phyloP scores from a whole-genome alignment of 352 stramenopile species.

The Aphanomyces stellatus region DNA sequence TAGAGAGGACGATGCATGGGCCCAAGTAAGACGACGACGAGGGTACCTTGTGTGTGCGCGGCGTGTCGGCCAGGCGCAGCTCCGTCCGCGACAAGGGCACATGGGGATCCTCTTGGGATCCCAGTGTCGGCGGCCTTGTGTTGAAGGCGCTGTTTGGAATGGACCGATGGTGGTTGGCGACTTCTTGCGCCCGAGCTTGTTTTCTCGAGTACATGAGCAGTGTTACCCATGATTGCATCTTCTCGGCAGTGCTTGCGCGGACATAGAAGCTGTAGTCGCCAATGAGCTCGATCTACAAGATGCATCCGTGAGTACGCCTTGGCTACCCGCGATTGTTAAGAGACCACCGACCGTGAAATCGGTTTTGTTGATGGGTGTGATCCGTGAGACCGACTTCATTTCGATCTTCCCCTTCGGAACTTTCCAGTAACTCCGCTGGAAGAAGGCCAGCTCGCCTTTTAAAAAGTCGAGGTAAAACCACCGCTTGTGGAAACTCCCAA shows the following conservation, averaged over 20 bases:
- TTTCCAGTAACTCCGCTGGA: constrained; percentile 83
- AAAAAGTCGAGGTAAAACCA: constrained; percentile 80
- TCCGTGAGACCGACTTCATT: constrained; percentile 41
- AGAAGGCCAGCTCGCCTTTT: constrained; percentile 58
- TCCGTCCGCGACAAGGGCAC: too few relatives aligned
- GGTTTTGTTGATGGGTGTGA: constrained; percentile 59
- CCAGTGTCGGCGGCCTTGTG: neutral
- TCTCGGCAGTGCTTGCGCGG: constrained; percentile 42
- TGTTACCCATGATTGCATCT: constrained; percentile 67
- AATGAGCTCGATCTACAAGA: constrained; percentile 16
- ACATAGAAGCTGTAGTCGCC: constrained; percentile 28
- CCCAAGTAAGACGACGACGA: too few relatives aligned
- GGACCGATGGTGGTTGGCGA: neutral
- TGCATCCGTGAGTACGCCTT: constrained; percentile 29
- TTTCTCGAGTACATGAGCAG: constrained; percentile 58
- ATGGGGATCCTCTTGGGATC: too few relatives aligned
- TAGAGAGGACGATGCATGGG: too few relatives aligned
- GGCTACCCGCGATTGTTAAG: constrained; percentile 29
- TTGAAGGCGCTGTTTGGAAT: constrained; percentile 10
- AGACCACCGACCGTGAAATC: constrained; percentile 44
- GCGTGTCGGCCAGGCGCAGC: too few relatives aligned
- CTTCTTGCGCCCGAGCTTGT: constrained; percentile 21
- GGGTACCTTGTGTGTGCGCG: too few relatives aligned
- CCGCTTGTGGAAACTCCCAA: constrained; percentile 71
- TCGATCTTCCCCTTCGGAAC: constrained; percentile 59